Evolutionary conservation across 2,329 filamentous ascomycete species (phyloP), one percentile per base, ranked within the genome.

Genomic region (Fusarium circinatum): DNA sequence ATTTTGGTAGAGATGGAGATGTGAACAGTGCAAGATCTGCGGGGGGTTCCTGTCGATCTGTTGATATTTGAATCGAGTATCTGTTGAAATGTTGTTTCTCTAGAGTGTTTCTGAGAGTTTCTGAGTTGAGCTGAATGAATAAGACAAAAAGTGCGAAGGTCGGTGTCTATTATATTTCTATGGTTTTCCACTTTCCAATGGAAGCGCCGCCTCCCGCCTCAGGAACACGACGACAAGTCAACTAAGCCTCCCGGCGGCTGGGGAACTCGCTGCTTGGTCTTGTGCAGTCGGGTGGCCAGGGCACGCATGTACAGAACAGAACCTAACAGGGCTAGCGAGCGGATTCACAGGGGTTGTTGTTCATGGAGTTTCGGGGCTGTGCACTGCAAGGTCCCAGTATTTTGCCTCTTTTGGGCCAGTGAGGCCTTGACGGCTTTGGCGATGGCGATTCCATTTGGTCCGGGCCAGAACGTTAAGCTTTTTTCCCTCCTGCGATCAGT

Each of bases 101-200:
- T 61, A 26, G 38, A 42, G 38, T 71, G 57, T 28, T 57, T 26
- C 28, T 65, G 32, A 42, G n/a, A 26, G 44, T 61, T 30, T 20
- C n/a, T 61, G 58, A 41, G 34, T 64, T 52, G 56, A 65, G 45
- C 34, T 70, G 61, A 62, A 41, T 62, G 57, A 49, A 49, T 48
- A 45, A 51, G 38, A 48, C 26, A 55, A 55, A 61, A 64, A 44
- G 65, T 70, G 67, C 67, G 57, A 61, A 54, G 30, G 68, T 42
- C 51, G 63, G 71, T 64, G 71, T 67, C 62, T 71, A 68, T 73
- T 73, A 74, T 74, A 70, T 73, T 69, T 68, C 63, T 55, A 57
- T 38, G 51, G 51, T 55, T 42, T 55, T 42, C 51, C 51, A 55
- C 51, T 41, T 41, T 28, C 34, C 32, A 54, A 26, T 55, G 24